Conservation (phyloP, 495 filamentous ascomycete species). For the Neurospora discreta region DNA sequence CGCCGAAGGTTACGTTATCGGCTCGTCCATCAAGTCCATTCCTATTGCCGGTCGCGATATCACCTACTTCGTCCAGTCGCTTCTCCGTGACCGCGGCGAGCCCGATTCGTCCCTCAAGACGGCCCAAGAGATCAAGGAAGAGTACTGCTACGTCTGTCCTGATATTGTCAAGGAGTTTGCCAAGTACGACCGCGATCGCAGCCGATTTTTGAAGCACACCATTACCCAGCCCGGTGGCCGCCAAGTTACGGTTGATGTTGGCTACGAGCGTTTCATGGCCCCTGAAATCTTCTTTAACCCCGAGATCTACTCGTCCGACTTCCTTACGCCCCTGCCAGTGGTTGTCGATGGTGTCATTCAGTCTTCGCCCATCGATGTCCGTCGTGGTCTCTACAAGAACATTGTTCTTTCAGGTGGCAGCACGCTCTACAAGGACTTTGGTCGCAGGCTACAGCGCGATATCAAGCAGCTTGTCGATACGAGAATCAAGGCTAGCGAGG, state of each 20-base stretch:
- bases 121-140: conserved; percentile 93
- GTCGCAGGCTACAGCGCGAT: conserved; percentile 86
- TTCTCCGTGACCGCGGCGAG: conserved; percentile 92
- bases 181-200: conserved; percentile 82
- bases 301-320: conserved; percentile 97
- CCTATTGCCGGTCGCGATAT: conserved; percentile 95
- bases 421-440: conserved; percentile 96
- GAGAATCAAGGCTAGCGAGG: conserved; percentile 50
- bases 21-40: conserved; percentile 96
- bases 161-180: conserved; percentile 98
- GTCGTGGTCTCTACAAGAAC: conserved; percentile 96
- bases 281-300: conserved; percentile 99
- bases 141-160: conserved; percentile 94
- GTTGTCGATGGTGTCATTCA: conserved; percentile 97
- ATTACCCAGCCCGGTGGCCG: conserved; percentile 80
- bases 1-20: conserved; percentile 97
- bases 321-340: conserved; percentile 84
- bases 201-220: conserved; percentile 78
- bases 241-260: conserved; percentile 77
- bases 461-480: conserved; percentile 87
- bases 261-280: conserved; percentile 95
- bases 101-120: conserved; percentile 95
- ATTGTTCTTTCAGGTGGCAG: conserved; percentile 96
- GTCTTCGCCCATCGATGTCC: conserved; percentile 92
- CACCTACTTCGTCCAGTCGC: conserved; percentile 93